Percentiles rank a stretch among this genome's conserved stretches.
Evolutionary conservation across 108 stramenopile species (phyloP).

Genomic region (Nannochloropsis oceanica): DNA sequence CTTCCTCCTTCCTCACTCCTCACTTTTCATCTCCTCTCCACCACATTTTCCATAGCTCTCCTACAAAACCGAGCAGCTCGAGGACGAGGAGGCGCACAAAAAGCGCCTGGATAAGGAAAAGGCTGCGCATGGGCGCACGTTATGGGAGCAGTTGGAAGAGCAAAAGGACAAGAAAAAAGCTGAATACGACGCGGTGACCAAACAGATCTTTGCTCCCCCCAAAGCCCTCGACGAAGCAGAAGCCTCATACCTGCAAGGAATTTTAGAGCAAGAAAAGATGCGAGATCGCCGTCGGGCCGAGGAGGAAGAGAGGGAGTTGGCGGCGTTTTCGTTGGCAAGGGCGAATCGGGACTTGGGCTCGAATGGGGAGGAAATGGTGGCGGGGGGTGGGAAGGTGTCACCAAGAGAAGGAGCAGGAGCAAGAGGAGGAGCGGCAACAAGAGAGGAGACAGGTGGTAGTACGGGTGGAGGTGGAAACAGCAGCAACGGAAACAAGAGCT

Average conservation of each 20-base stretch:
- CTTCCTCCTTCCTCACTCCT: no score
- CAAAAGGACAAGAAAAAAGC: slow-evolving; percentile 22
- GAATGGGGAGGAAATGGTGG: not conserved
- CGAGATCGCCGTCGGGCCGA: not conserved
- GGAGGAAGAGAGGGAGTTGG: not conserved
- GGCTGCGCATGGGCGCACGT: not conserved
- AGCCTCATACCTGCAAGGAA: not conserved
- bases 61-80: not conserved
- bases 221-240: slow-evolving; percentile 19
- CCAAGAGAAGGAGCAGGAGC: not conserved
- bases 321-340: not conserved
- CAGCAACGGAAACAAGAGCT: not conserved
- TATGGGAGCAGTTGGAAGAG: slow-evolving; percentile 13
- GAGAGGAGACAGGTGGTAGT: not conserved
- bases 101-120: not conserved
- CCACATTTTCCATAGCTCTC: not conserved
- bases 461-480: not conserved
- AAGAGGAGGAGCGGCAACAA: not conserved
- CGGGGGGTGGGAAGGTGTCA: not conserved
- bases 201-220: slow-evolving; percentile 15
- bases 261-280: not conserved
- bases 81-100: not conserved
- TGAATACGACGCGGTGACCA: slow-evolving; percentile 14
- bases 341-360: not conserved
- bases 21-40: not conserved